Conservation (phyloP, 2,329 filamentous ascomycete genomes). For the Apiospora phragmitis region DNA sequence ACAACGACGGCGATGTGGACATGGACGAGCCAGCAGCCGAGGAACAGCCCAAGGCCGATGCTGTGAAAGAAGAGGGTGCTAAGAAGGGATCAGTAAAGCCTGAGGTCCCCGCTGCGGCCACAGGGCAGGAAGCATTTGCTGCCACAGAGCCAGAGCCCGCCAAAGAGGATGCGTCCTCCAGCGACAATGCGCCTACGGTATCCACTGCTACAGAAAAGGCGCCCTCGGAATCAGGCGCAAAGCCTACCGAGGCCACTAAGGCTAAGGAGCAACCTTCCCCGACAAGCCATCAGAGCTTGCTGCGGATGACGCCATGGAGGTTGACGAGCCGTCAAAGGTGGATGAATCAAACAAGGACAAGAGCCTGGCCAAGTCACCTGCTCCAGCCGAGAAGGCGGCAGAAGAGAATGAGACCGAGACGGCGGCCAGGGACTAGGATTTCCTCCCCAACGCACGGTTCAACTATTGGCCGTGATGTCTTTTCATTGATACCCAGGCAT, state of each 20-base stretch:
- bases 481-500: conserved; percentile 3
- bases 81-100: background rate
- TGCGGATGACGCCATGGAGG: conserved; percentile 9
- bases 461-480: background rate
- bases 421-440: background rate
- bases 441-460: background rate
- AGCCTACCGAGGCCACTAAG: conserved; percentile 8
- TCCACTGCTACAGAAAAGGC: conserved; percentile 10
- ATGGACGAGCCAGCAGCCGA: conserved; percentile 44
- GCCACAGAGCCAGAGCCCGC: background rate
- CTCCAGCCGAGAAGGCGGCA: background rate
- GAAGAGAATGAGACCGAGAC: background rate
- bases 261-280: background rate
- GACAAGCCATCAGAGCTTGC: background rate
- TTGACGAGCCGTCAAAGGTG: conserved; percentile 4
- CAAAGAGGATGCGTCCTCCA: background rate
- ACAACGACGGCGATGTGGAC: conserved; percentile 52
- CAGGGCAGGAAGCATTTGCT: background rate
- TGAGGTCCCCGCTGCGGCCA: background rate
- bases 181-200: background rate
- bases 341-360: conserved; percentile 15
- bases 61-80: conserved; percentile 40
- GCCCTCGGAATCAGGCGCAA: conserved; percentile 1
- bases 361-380: background rate
- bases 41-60: conserved; percentile 27